Evolutionary conservation across 495 filamentous ascomycete genomes (phyloP).

Genomic region (Aspergillus egyptiacus): DNA sequence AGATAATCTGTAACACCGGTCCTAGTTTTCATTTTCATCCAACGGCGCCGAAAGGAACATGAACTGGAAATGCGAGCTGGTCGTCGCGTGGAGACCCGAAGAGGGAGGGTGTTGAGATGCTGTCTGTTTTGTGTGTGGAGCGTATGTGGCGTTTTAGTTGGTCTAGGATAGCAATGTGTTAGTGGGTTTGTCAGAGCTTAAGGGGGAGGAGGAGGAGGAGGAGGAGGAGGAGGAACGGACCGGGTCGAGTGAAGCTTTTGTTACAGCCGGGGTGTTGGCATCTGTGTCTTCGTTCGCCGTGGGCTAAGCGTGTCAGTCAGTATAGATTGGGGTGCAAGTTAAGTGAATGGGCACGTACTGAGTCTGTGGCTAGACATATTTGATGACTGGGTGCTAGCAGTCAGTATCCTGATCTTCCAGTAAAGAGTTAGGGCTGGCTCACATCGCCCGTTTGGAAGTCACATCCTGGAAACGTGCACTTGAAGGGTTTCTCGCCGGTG

Average conservation of each 20-base stretch:
- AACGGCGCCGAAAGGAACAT: constrained; percentile 23
- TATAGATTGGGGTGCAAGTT: constrained; percentile 12
- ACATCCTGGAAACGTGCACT: constrained; percentile 45
- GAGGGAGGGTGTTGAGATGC: background rate
- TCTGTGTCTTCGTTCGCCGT: constrained; percentile 44
- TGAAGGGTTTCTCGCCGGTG: constrained; percentile 47
- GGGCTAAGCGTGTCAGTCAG: constrained; percentile 20
- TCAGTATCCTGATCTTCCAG: background rate
- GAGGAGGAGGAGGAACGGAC: constrained; percentile 20
- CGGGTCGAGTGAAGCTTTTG: constrained; percentile 45
- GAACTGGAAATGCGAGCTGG: constrained; percentile 23
- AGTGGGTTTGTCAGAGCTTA: background rate
- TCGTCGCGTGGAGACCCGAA: background rate
- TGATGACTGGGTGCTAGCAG: constrained; percentile 29
- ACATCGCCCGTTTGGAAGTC: constrained; percentile 45
- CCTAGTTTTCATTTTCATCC: constrained; percentile 6
- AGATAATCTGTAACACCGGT: background rate
- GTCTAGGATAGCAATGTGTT: constrained; percentile 22
- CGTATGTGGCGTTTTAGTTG: constrained; percentile 44
- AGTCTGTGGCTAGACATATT: constrained; percentile 47
- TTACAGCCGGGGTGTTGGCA: constrained; percentile 37
- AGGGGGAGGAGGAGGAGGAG: background rate
- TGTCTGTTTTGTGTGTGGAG: constrained; percentile 38
- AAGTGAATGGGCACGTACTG: constrained; percentile 24
- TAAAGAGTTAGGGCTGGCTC: constrained; percentile 14